Conservation (phyloP, 495 filamentous ascomycete genomes). For the Penicillium bovifimosum region DNA sequence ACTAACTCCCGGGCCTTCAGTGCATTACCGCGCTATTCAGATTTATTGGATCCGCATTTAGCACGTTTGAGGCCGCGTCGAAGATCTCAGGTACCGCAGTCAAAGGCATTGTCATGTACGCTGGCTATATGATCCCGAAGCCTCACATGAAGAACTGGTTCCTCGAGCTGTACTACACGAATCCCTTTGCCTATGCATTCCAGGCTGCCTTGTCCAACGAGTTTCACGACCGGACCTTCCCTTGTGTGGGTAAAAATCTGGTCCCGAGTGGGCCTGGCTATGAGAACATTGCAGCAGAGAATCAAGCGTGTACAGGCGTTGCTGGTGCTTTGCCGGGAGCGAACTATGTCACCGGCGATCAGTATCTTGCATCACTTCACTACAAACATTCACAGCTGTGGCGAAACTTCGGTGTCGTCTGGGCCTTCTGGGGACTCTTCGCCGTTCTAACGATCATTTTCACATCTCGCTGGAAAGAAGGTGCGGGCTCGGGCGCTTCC, state of each 20-base stretch:
- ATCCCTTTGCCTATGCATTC: conserved; percentile 68
- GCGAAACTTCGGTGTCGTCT: conserved; percentile 42
- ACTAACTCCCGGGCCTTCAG: conserved; percentile 6
- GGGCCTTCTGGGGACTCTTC: conserved; percentile 40
- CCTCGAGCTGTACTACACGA: conserved; percentile 62
- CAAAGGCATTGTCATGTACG: conserved; percentile 50
- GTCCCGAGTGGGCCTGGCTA: conserved; percentile 33
- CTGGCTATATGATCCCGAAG: conserved; percentile 55
- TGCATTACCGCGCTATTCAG: conserved; percentile 48
- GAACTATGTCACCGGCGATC: conserved; percentile 38
- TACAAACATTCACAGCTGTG: conserved; percentile 42
- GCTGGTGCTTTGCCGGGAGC: conserved; percentile 41
- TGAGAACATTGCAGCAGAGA: conserved; percentile 16
- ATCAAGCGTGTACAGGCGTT: conserved; percentile 50
- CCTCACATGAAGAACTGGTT: conserved; percentile 70
- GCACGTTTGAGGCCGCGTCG: conserved; percentile 46
- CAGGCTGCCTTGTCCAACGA: conserved; percentile 63
- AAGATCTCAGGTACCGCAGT: conserved; percentile 45
- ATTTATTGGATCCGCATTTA: conserved; percentile 41
- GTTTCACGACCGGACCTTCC: conserved; percentile 48
- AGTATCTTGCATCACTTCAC: conserved; percentile 43
- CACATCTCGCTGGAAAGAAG: conserved; percentile 31
- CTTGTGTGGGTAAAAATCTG: conserved; percentile 44
- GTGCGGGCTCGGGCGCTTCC: conserved; percentile 20
- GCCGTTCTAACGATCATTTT: conserved; percentile 28